These are phyloP conservation scores for Liriodendron chinense DNA, from an alignment of 164 flowering plant species.

Conservation along the genomic window DNA sequence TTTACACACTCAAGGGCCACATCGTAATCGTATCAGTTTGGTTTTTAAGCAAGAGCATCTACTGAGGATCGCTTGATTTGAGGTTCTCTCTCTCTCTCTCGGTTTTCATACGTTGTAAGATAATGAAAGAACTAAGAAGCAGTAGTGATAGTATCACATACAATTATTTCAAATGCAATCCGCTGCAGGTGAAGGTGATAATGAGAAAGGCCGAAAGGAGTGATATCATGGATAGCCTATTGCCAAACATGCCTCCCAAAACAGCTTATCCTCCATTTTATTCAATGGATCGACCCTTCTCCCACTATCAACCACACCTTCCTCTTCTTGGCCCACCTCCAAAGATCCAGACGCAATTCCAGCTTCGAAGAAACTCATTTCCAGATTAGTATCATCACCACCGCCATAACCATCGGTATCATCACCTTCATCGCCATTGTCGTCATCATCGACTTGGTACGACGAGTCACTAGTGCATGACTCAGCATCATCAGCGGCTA, in stretches of 20 bases:
- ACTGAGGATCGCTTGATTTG: no score
- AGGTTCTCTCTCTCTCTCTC: no score
- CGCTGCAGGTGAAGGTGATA: no score
- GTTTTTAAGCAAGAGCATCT: no score
- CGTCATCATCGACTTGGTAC: background rate
- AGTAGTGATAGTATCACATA: no score
- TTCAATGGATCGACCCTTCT: background rate
- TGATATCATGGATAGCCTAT: background rate
- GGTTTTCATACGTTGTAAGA: no score
- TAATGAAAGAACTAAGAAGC: no score
- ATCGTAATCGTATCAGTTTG: no score
- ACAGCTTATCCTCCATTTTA: background rate
- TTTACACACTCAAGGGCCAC: no score
- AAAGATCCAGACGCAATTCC: background rate
- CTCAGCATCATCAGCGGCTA: conserved; percentile 7
- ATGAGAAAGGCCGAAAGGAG: background rate
- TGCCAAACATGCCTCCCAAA: conserved; percentile 6
- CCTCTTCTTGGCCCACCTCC: background rate
- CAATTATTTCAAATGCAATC: no score
- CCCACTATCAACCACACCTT: background rate
- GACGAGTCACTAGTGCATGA: conserved; percentile 8
- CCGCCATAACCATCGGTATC: background rate
- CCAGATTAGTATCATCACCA: background rate
- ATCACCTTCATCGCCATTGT: background rate
- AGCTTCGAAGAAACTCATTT: background rate